Evolutionary conservation across 2,329 filamentous ascomycete species (phyloP).

Genomic region (Ophiobolus disseminans): DNA sequence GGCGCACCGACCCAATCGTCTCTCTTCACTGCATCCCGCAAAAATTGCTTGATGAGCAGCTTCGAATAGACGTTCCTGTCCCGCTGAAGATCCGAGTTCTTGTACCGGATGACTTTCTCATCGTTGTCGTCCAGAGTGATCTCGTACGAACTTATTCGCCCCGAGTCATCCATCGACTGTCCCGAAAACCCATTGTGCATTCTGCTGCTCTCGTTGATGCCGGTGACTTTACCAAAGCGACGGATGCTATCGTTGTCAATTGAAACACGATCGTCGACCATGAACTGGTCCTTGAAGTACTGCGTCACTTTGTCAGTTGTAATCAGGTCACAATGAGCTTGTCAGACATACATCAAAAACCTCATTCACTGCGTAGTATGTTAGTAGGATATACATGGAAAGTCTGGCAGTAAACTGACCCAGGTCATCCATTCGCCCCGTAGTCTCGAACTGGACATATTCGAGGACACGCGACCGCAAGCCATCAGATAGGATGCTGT

Average conservation of each 20-base stretch:
- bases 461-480: conserved; percentile 90
- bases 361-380: conserved; percentile 32
- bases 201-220: conserved; percentile 41
- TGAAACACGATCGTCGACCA: conserved; percentile 41
- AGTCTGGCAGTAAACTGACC: conserved; percentile 53
- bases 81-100: conserved; percentile 71
- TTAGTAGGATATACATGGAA: conserved; percentile 19
- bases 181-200: conserved; percentile 37
- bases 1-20: conserved; percentile 96
- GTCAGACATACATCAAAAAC: conserved; percentile 34
- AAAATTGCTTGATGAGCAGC: conserved; percentile 88
- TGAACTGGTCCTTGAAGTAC: conserved; percentile 47
- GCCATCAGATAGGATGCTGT: conserved; percentile 88
- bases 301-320: too few species aligned
- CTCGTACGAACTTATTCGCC: conserved; percentile 41
- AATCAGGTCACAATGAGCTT: conserved; percentile 22
- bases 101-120: conserved; percentile 57
- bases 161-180: conserved; percentile 36
- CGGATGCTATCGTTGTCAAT: conserved; percentile 40
- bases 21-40: conserved; percentile 90
- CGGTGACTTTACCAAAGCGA: conserved; percentile 38
- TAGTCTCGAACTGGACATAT: conserved; percentile 86
- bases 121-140: conserved; percentile 42
- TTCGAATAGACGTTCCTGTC: conserved; percentile 95
- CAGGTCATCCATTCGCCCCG: conserved; percentile 82